Base-by-base conservation (phyloP, 2,329 filamentous ascomycete genomes). In the Fusarium dimerum region DNA sequence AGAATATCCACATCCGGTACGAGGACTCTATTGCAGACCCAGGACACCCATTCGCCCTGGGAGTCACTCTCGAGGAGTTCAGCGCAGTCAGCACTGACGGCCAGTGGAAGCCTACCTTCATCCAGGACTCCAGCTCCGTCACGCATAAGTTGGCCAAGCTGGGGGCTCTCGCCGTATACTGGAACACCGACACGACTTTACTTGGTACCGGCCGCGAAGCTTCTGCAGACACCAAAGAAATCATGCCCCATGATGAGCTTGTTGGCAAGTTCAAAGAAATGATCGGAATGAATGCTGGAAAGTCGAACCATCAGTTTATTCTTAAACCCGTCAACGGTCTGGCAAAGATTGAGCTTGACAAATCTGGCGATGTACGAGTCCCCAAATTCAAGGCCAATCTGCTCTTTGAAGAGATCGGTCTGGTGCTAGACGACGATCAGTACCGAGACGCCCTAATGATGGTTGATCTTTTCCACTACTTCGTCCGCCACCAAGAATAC, bases 381-480 rank as follows among this genome's bases (percentile, higher is more conserved):
- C 90, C 94, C 3, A 94, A 93, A 66, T 87, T 94, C 76, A 97
- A 97, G 72, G 90, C 92, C 29, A 89, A 89, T 39, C 75, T 99
- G 16, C 76, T 97, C 2, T 99, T 99, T 64, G 93, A 99, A 67
- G 95, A 99, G 68, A 92, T 99, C 52, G 94, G 95, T 46, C 87
- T 99, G 58, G 90, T 97, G n/a, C 81, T 99, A 32, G 95, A 99
- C 62, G 93, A 99, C 60, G 85, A 97, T 60, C 94, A 99, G 70
- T 99, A 99, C 68, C 89, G 95, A 30, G 94, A 99, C 73, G 91
- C 88, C 6, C 76, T 99, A 52, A 99, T 99, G 94, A 89, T 99
- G 78, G 89, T 97, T 2, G 94, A 99, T 68, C 79, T 97, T 3
- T 99, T 99, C 77, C 94, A 99, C 71, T 97, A 96, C 73, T 99